Base-by-base conservation (phyloP, 2,329 filamentous ascomycete species). In the Coniella lustricola region DNA sequence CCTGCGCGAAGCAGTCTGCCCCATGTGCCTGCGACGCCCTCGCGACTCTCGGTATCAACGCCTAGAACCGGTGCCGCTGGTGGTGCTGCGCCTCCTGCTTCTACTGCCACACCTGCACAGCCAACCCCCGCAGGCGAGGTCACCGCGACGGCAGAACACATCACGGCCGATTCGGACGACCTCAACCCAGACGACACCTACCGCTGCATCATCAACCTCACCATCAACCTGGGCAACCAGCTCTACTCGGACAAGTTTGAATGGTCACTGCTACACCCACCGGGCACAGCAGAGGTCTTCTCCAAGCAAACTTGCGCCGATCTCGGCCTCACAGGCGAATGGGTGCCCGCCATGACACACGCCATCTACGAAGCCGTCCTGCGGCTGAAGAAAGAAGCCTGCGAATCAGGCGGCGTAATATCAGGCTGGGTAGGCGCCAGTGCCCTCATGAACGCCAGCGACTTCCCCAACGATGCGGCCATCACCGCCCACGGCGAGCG, bases 211-310 rank as follows among this genome's bases (percentile, higher is more conserved):
- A 84, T 98, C 57, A 87, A 82, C 38, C 73, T 98, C 38, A 95
- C 87, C 62, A 87, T 98, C 60, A 96, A 95, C 61, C 76, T 97
- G 18, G 84, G 90, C 46, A 95, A 94, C 48, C 84, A 87, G 58
- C 77, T 97, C 12, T 97, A 96, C 66, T 94, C 88, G 3, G 93
- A 98, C 73, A 95, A 90, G 62, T 97, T 98, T 55, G 91, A 97
- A 64, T 97, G 91, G 91, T 97, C 91, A 4, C 73, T 98, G 17
- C 74, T 95, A 16, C 90, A 97, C 60, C 90, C 90, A 2, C 86
- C 90, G 2, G 91, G 91, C 18, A 90, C 91, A 36, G 89, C 93
- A 0, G 91, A 98, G 65, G 81, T 85, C 12, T 97, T 97, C 64
- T 90, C 93, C 31, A 89, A 88, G 62, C 82, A 89, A 55, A 97